Evolutionary conservation across 257 asterid species (phyloP).

Genomic region (Solanum raphanifolium): DNA sequence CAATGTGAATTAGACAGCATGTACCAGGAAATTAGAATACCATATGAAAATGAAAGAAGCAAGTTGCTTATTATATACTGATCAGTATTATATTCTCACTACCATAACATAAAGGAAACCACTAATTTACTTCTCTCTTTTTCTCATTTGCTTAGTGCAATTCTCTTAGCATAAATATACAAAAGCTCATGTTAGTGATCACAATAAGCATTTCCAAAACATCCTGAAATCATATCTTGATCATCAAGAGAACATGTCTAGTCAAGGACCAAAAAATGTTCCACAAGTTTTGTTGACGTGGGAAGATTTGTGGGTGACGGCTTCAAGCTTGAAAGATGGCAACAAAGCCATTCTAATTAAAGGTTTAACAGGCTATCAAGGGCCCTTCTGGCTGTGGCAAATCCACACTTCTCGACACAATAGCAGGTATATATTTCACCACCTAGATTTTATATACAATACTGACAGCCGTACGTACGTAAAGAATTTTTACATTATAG

Average conservation of each 20-base stretch:
- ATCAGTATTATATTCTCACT: not conserved
- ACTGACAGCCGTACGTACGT: too few species aligned
- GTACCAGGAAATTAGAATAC: not conserved
- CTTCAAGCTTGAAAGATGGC: conserved; percentile 1
- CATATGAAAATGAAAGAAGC: not conserved
- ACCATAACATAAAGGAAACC: not conserved
- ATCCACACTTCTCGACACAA: conserved; percentile 3
- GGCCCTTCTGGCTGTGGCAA: conserved; percentile 11
- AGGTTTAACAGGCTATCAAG: conserved; percentile 5
- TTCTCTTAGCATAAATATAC: not conserved
- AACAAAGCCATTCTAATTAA: conserved; percentile 3
- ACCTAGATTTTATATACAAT: not conserved
- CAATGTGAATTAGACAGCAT: not conserved
- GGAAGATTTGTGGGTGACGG: conserved; percentile 29
- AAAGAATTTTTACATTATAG: too few species aligned
- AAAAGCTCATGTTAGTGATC: not conserved
- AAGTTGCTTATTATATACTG: not conserved
- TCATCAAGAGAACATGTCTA: not conserved
- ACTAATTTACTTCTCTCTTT: too few species aligned
- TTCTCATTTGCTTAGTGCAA: not conserved
- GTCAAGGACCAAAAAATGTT: not conserved
- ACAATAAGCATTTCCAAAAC: not conserved
- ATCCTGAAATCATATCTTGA: not conserved
- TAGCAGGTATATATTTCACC: not conserved
- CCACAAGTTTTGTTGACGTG: conserved; percentile 14